Conservation (phyloP, 1,139 yeast species). For the Blastobotrys capitulatus region DNA sequence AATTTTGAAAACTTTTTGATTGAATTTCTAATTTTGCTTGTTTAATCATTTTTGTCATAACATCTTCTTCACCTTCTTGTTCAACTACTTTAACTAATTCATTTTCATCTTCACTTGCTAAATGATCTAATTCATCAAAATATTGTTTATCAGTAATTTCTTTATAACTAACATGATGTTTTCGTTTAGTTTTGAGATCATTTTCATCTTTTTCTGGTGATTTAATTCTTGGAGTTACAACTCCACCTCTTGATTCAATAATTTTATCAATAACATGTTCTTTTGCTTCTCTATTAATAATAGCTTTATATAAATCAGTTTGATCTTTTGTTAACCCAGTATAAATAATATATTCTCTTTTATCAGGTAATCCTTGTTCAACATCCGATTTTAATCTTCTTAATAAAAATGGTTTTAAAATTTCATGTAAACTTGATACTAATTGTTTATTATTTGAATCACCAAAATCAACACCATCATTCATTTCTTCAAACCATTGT, state of each 20-base stretch:
- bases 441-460: slow-evolving; percentile 46
- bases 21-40: slow-evolving; percentile 29
- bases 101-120: slow-evolving; percentile 10
- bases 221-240: background rate
- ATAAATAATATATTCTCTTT: slow-evolving; percentile 80
- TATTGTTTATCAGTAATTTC: slow-evolving; percentile 15
- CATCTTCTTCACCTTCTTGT: slow-evolving; percentile 7
- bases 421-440: slow-evolving; percentile 75
- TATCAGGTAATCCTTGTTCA: slow-evolving; percentile 66
- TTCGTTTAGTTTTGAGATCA: background rate
- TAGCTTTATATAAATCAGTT: slow-evolving; percentile 54
- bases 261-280: slow-evolving; percentile 36
- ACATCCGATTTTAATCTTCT: slow-evolving; percentile 78
- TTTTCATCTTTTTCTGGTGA: background rate
- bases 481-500: slow-evolving; percentile 85
- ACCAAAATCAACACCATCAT: slow-evolving; percentile 27
- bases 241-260: slow-evolving; percentile 18
- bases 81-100: slow-evolving; percentile 3
- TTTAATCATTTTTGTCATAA: slow-evolving; percentile 15
- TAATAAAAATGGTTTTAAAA: slow-evolving; percentile 78
- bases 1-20: slow-evolving; percentile 51
- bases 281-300: slow-evolving; percentile 42
- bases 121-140: slow-evolving; percentile 10
- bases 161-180: slow-evolving; percentile 3
- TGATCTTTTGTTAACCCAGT: slow-evolving; percentile 63